These are phyloP conservation scores for Pleurozium schreberi DNA, from an alignment of 225 moss, liverwort and hornwort genomes.

Conservation along the genomic window DNA sequence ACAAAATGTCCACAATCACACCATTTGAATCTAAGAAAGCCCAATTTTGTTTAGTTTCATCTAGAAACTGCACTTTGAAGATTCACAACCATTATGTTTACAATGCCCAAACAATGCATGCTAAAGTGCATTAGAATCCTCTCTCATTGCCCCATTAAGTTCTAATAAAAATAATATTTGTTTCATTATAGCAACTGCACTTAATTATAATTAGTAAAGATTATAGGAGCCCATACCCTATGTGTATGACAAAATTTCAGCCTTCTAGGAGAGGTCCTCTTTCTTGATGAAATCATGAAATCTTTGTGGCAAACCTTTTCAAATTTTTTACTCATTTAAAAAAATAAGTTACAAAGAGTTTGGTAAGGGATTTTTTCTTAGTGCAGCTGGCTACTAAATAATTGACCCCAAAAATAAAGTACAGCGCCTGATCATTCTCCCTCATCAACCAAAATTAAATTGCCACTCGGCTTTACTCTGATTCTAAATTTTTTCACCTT, in stretches of 20 bases:
- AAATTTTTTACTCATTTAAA: neutral
- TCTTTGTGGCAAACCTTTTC: neutral
- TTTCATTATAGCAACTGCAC: neutral
- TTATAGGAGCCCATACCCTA: neutral
- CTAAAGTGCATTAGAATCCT: neutral
- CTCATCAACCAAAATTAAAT: neutral
- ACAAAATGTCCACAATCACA: neutral
- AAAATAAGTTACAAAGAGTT: neutral
- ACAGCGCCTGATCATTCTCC: neutral
- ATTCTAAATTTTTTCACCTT: neutral
- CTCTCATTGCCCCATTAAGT: neutral
- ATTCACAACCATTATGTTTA: neutral
- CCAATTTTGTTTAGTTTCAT: accelerated
- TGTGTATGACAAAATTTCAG: neutral
- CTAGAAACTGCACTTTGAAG: accelerated
- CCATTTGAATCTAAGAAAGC: neutral
- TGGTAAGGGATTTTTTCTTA: neutral
- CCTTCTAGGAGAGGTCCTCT: neutral
- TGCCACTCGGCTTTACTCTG: neutral
- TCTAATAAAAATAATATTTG: neutral
- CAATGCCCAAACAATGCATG: no score
- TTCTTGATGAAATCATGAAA: neutral
- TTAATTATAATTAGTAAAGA: neutral
- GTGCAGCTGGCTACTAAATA: neutral
- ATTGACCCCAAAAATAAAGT: neutral